These are phyloP conservation scores for Gossypium davidsonii DNA, from an alignment of 441 rosid species.

Conservation along the genomic window DNA sequence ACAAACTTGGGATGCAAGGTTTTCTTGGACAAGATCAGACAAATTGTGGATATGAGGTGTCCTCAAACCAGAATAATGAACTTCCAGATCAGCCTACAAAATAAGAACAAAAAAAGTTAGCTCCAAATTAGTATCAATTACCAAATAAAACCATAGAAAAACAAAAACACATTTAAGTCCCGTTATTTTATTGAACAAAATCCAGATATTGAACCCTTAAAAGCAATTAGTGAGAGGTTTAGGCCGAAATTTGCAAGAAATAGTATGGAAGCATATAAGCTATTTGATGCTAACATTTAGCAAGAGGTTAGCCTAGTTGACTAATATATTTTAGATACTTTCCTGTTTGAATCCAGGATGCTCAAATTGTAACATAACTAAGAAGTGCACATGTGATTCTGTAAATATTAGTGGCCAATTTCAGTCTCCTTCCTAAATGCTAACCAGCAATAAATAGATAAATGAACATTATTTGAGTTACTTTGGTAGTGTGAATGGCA, in stretches of 20 bases:
- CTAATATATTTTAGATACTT: background rate
- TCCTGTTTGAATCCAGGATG: background rate
- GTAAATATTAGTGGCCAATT: background rate
- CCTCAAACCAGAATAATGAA: slow-evolving; percentile 87
- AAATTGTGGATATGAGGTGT: slow-evolving; percentile 93
- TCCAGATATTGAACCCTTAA: background rate
- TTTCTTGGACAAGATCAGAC: slow-evolving; percentile 78
- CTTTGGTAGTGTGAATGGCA: background rate
- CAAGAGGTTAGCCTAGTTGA: background rate
- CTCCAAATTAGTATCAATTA: slow-evolving; percentile 21
- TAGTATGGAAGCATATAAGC: background rate
- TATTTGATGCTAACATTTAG: background rate
- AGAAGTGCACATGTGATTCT: background rate
- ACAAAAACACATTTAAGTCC: background rate
- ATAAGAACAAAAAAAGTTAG: slow-evolving; percentile 12
- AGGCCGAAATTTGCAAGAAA: background rate
- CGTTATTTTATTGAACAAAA: background rate
- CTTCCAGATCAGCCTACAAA: slow-evolving; percentile 60
- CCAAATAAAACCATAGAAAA: background rate
- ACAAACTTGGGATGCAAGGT: slow-evolving; percentile 72
- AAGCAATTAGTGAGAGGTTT: background rate
- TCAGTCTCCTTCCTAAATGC: slow-evolving; percentile 6
- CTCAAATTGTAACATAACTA: background rate
- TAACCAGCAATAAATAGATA: background rate
- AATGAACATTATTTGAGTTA: background rate